Conservation (phyloP, 2,329 filamentous ascomycete species). For the Aspergillus sp. region DNA sequence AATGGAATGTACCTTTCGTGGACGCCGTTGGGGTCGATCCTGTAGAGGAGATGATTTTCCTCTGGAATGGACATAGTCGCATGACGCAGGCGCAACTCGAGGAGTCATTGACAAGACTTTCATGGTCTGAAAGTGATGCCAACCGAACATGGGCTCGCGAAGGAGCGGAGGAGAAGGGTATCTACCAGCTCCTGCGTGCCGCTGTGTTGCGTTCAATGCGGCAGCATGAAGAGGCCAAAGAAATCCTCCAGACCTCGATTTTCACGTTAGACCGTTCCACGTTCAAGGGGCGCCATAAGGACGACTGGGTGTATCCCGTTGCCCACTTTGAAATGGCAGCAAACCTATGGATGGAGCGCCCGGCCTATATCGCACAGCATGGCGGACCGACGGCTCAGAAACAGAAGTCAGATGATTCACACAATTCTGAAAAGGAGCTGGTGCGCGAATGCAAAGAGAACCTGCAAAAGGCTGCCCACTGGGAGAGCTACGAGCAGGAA, state of each 20-base stretch:
- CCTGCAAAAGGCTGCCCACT: slow-evolving; percentile 57
- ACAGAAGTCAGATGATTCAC: slow-evolving; percentile 3
- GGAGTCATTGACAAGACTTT: slow-evolving; percentile 61
- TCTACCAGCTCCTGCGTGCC: slow-evolving; percentile 66
- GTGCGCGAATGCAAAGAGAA: slow-evolving; percentile 56
- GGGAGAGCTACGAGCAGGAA: slow-evolving; percentile 64
- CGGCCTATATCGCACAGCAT: slow-evolving; percentile 39
- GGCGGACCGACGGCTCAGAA: slow-evolving; percentile 11
- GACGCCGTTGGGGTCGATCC: slow-evolving; percentile 82
- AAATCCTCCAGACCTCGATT: slow-evolving; percentile 62
- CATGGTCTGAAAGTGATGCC: slow-evolving; percentile 66
- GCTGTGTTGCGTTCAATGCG: slow-evolving; percentile 66
- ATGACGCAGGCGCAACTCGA: slow-evolving; percentile 69
- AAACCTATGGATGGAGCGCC: slow-evolving; percentile 70
- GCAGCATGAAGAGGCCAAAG: slow-evolving; percentile 63
- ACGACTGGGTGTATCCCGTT: slow-evolving; percentile 67
- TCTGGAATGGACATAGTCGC: slow-evolving; percentile 87
- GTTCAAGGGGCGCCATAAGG: slow-evolving; percentile 53
- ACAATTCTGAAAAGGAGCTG: slow-evolving; percentile 34
- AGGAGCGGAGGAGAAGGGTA: slow-evolving; percentile 60
- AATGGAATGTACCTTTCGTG: slow-evolving; percentile 65
- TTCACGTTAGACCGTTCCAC: slow-evolving; percentile 56
- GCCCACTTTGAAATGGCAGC: slow-evolving; percentile 86
- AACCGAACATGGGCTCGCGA: slow-evolving; percentile 54
- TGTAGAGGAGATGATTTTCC: slow-evolving; percentile 84